Base-by-base conservation (phyloP, 257 asterid genomes). In the Solanum corneliomulleri region DNA sequence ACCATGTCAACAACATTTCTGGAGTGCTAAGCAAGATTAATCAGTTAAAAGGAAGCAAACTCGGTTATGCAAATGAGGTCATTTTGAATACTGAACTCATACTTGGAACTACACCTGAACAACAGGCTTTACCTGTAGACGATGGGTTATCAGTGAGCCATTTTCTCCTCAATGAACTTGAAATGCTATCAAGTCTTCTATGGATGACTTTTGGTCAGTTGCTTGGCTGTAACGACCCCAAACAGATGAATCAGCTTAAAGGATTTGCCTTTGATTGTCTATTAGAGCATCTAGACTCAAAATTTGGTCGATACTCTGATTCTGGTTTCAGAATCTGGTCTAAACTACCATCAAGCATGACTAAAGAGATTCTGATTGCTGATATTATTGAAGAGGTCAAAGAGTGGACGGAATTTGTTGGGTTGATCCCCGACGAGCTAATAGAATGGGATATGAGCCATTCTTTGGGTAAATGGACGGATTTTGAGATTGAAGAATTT, bases 51-150 rank as follows among this genome's bases (percentile, higher is more conserved):
- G 98, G 93, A 83, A 84, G 92, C 82, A 93, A 90, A 88, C 93
- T 94, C 20, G 89, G 88, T 82, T 91, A 89, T 41, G 94, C 95
- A 33, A 92, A 91, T 85, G 93, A 93, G 89, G 93, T 92, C 84
- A 90, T 97, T 77, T 85, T 92, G 92, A 92, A 93, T 87, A 92
- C 96, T 14, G 98, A 97, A 88, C 83, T 97, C 90, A 91, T 84
- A 42, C 88, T 92, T 87, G 94, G 89, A 62, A 91, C 83, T 56
- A 90, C 92, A 68, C 86, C 87, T 52, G 31, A 21, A 74, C 88
- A 72, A 84, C 90, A 92, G 1, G 87, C 88, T 74, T 58, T 89
- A 62, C 82, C 47, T 25, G 78, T 86, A n/a, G 91, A 91, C 7
- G 84, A 82, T 86, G 92, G 91, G 64, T 95, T 93, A 68, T 92